Percentiles rank a stretch among this genome's conserved stretches.
Conservation (phyloP, 2,329 filamentous ascomycete species). For the Corinectria fuckeliana region DNA sequence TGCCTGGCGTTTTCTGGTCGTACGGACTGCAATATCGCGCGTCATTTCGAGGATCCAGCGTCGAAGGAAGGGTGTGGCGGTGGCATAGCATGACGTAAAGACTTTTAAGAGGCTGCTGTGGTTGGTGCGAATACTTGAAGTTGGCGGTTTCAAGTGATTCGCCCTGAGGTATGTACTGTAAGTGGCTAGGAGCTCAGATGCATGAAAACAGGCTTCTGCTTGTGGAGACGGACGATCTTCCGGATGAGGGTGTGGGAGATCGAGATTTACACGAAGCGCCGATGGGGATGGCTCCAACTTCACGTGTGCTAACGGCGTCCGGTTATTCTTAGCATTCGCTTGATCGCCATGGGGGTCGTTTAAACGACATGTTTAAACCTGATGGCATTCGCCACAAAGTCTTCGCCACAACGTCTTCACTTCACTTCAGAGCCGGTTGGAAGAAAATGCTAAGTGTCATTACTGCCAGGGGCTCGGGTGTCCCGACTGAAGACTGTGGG, state of each 20-base stretch:
- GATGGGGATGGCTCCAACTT: not conserved
- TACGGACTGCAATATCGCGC: constrained; percentile 32
- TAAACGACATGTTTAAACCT: not conserved
- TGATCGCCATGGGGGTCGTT: not conserved
- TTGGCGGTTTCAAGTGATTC: not conserved
- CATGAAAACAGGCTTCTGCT: constrained; percentile 20
- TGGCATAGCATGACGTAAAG: constrained; percentile 35
- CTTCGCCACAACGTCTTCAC: too few relatives aligned
- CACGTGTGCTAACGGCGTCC: not conserved
- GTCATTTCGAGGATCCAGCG: constrained; percentile 36
- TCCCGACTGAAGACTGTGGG: constrained; percentile 59
- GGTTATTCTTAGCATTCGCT: not conserved
- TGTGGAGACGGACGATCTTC: not conserved
- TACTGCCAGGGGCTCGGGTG: constrained; percentile 40
- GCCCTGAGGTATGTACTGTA: constrained; percentile 1
- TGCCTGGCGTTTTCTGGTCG: constrained; percentile 26
- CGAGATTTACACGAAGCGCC: constrained; percentile 2
- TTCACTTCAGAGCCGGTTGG: not conserved
- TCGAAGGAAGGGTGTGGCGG: constrained; percentile 31
- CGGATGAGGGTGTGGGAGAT: constrained; percentile 8
- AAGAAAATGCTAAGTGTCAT: not conserved
- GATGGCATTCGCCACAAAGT: not conserved
- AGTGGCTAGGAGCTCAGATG: not conserved
- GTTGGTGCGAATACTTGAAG: not conserved
- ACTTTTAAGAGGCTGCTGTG: not conserved